Base-by-base conservation (phyloP, 2,329 filamentous ascomycete species). In the Zopfia rhizophila region DNA sequence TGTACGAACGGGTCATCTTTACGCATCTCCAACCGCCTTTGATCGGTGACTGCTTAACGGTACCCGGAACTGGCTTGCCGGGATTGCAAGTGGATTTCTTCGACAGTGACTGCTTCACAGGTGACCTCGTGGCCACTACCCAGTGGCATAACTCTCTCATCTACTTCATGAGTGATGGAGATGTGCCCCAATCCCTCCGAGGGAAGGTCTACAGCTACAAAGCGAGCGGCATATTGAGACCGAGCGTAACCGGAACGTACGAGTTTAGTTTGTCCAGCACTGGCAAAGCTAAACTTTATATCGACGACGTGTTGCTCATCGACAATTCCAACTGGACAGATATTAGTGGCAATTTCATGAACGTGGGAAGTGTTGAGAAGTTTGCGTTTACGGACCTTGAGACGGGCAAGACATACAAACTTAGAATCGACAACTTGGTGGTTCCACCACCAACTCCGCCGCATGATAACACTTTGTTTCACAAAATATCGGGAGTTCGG, bases 171-270 rank as follows among this genome's bases (percentile, higher is more conserved):
- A n/a, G n/a, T n/a, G n/a, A n/a, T n/a, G n/a, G n/a, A n/a, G n/a
- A n/a, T n/a, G n/a, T n/a, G n/a, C n/a, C n/a, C n/a, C n/a, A n/a
- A n/a, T n/a, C n/a, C n/a, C n/a, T n/a, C n/a, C n/a, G n/a, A n/a
- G n/a, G n/a, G n/a, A n/a, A n/a, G n/a, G n/a, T n/a, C n/a, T n/a
- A n/a, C n/a, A n/a, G n/a, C n/a, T n/a, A n/a, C n/a, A n/a, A n/a
- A n/a, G n/a, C n/a, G n/a, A 7, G n/a, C n/a, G 24, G 24, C 7
- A 27, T 72, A 27, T n/a, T 27, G 24, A 27, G n/a, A 5, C 19
- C 7, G 33, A 12, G 19, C 17, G 7, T 37, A 7, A 10, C 7
- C 19, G 36, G 36, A 14, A 14, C 22, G 4, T 29, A 39, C 18
- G 14, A 21, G 8, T 10, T 39, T 7, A n/a, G 36, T 7, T 11